Evolutionary conservation across 352 stramenopile species (phyloP), one percentile per base, ranked within the genome.

Genomic region (Globisporangium spinosum): DNA sequence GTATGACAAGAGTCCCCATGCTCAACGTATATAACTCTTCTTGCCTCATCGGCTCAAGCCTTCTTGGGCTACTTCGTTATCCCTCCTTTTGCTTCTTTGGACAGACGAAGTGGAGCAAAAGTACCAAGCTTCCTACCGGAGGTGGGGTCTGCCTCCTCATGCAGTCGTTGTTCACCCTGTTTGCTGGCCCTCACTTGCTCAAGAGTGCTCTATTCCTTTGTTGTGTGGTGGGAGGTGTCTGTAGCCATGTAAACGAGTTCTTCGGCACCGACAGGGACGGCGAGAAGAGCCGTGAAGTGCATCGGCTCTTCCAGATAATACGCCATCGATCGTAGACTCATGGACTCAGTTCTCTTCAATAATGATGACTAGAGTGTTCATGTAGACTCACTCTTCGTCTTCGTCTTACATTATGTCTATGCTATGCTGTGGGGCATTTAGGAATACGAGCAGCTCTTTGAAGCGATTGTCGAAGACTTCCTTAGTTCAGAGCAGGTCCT

Each of bases 371-470:
- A 32, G 4, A 32, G 4, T 32, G 29, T 32, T 32, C 29, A 32
- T 32, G 29, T 32, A 32, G 29, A 32, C 29, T 32, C 29, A 32
- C 29, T 32, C 29, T 32, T 32, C 29, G 29, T 32, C 29, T 32
- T 32, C 29, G 7, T 32, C 29, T 32, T 32, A 32, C 29, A 32
- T 32, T 32, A 32, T 32, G 29, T 32, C 29, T 32, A 8, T 32
- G 29, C 29, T 43, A 17, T 13, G 35, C 13, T 43, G 35, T 43
- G 35, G 3, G 35, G 12, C 35, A 32, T 32, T 34, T 56, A 89
- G 79, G 67, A 74, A 32, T 90, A 88, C 58, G 80, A 90, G 32
- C 32, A 70, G 58, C 65, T 89, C 20, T 86, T 89, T 62, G 80
- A 86, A 67, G 43, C 67, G 15, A 71, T 72, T 2, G 38, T 90